Conservation (phyloP, 495 filamentous ascomycete species). For the Tuber melanosporum region DNA sequence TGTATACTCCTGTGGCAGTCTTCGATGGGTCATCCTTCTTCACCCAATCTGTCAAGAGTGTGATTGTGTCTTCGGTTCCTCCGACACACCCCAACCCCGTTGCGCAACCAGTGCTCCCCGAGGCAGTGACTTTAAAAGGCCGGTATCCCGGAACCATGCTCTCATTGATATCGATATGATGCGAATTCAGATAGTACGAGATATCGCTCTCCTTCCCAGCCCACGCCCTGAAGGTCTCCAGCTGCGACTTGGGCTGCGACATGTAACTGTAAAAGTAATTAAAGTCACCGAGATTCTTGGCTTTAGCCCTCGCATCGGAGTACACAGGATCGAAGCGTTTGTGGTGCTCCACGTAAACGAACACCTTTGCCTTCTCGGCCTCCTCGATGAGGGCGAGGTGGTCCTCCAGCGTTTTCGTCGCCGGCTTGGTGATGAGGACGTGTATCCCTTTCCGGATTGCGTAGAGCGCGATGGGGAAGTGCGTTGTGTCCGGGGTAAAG, state of each 20-base stretch:
- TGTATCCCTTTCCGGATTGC: constrained; percentile 81
- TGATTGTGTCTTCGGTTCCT: constrained; percentile 88
- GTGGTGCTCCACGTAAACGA: constrained; percentile 94
- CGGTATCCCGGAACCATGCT: constrained; percentile 77
- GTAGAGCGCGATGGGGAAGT: constrained; percentile 91
- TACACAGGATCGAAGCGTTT: constrained; percentile 93
- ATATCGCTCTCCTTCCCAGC: constrained; percentile 87
- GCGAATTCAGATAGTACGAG: constrained; percentile 88
- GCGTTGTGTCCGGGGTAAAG: constrained; percentile 91
- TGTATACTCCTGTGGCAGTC: constrained; percentile 83
- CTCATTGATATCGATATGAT: constrained; percentile 86
- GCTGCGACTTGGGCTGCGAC: constrained; percentile 85
- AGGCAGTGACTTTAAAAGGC: constrained; percentile 72
- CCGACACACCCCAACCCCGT: constrained; percentile 70
- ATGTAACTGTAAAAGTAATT: constrained; percentile 98
- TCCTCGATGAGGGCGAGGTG: constrained; percentile 68
- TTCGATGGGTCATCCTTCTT: constrained; percentile 60
- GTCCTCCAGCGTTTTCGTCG: constrained; percentile 71
- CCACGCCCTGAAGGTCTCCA: constrained; percentile 96
- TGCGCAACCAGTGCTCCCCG: constrained; percentile 61
- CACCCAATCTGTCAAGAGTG: constrained; percentile 78
- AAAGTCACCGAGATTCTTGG: constrained; percentile 74
- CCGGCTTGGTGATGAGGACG: constrained; percentile 93
- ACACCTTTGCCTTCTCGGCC: constrained; percentile 67
- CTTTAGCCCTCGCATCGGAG: constrained; percentile 72